Conservation (phyloP, 177 flowering plant genomes). For the Vitis hybrid region DNA sequence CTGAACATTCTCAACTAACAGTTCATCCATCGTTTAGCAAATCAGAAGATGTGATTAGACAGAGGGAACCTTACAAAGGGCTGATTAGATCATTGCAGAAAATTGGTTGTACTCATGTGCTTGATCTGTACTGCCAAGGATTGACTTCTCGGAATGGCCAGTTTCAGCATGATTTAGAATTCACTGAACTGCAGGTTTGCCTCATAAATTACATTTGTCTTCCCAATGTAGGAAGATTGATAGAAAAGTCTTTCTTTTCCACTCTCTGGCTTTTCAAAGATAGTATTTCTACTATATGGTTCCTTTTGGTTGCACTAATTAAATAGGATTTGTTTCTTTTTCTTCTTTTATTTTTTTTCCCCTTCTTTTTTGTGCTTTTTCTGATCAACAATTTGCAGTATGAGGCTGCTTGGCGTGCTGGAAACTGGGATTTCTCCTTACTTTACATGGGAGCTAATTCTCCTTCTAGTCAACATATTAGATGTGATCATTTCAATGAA, state of each 20-base stretch:
- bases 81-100: constrained; percentile 87
- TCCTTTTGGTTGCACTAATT: background rate
- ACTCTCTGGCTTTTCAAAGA: background rate
- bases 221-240: background rate
- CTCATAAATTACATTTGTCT: background rate
- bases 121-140: constrained; percentile 90
- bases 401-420: constrained; percentile 98
- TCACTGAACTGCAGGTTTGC: constrained; percentile 85
- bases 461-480: constrained; percentile 25
- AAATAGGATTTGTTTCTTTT: too few species aligned
- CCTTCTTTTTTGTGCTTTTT: background rate
- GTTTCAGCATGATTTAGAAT: constrained; percentile 75
- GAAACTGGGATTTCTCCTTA: constrained; percentile 92
- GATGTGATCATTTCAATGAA: constrained; percentile 63
- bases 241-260: background rate
- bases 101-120: constrained; percentile 82
- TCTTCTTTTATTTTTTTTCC: background rate
- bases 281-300: background rate
- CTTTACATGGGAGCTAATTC: constrained; percentile 37
- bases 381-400: constrained; percentile 47
- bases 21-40: constrained; percentile 10
- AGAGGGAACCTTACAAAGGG: constrained; percentile 72
- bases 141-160: constrained; percentile 62
- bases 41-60: constrained; percentile 30
- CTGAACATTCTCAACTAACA: constrained; percentile 24